Evolutionary conservation across 345 rosid species (phyloP).

Genomic region (Chamaenerion angustifolium): DNA sequence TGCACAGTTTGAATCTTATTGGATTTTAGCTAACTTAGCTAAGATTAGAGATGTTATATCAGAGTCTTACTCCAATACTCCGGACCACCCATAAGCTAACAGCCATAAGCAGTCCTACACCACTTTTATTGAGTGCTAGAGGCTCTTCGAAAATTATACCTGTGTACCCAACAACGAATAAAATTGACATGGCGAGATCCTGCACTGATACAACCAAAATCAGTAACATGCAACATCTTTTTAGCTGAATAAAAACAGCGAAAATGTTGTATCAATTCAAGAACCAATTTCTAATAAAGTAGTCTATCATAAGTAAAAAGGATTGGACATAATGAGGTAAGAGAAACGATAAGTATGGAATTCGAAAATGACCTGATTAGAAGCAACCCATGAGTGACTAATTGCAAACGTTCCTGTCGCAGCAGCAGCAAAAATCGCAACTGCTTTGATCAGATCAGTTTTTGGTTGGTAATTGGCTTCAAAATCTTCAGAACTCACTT

Average conservation of each 20-base stretch:
- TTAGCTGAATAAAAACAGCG: neutral
- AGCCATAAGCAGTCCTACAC: slow-evolving; percentile 92
- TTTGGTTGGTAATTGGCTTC: slow-evolving; percentile 64
- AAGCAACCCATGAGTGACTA: slow-evolving; percentile 92
- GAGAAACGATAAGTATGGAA: neutral
- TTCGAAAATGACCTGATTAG: slow-evolving; percentile 52
- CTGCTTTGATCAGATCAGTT: slow-evolving; percentile 69
- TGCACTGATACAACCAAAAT: slow-evolving; percentile 18
- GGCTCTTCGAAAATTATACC: slow-evolving; percentile 92
- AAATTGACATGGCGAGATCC: slow-evolving; percentile 92
- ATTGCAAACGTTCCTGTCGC: slow-evolving; percentile 73
- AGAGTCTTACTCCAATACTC: slow-evolving; percentile 68
- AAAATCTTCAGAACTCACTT: slow-evolving; percentile 58
- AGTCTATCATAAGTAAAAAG: neutral
- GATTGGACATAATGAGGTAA: neutral
- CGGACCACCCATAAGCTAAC: slow-evolving; percentile 89
- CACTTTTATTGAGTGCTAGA: slow-evolving; percentile 91
- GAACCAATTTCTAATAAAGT: neutral
- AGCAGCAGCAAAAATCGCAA: slow-evolving; percentile 67
- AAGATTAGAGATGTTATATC: neutral
- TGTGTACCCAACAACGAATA: slow-evolving; percentile 72
- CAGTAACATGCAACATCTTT: neutral
- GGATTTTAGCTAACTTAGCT: neutral
- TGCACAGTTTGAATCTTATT: too few species aligned
- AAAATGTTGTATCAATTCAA: neutral